A percentile compares a stretch with the other conserved stretches of the same genome.
phyloP scores from a whole-genome alignment of 257 asterid genomes.

The Nicotiana otophora region DNA sequence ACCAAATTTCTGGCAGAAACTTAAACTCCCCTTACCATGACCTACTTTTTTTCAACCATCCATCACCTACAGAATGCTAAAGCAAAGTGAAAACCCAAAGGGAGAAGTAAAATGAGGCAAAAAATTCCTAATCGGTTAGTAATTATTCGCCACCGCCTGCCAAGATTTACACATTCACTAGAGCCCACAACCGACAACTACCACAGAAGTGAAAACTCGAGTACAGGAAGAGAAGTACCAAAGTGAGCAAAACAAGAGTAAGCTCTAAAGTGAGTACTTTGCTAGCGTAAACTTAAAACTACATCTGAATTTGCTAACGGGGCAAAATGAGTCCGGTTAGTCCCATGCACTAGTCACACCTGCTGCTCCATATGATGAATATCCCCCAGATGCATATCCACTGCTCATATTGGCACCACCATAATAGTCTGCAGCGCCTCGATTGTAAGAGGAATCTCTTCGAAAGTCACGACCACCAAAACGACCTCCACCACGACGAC shows the following conservation, averaged over 20 bases:
- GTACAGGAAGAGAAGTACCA: not conserved
- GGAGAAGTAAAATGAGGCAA: conserved; percentile 17
- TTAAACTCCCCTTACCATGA: conserved; percentile 23
- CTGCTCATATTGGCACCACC: conserved; percentile 33
- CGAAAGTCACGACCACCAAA: conserved; percentile 85
- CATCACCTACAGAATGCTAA: conserved; percentile 9
- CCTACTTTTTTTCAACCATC: conserved; percentile 5
- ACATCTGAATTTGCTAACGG: conserved; percentile 7
- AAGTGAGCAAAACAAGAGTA: conserved; percentile 1
- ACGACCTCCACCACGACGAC: conserved; percentile 68
- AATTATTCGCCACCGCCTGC: conserved; percentile 17
- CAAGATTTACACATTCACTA: not conserved
- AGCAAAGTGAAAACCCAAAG: conserved; percentile 9
- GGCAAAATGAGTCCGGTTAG: conserved; percentile 20
- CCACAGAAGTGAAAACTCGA: not conserved
- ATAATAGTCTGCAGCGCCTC: conserved; percentile 54
- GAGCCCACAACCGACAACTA: not conserved
- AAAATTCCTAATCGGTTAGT: conserved; percentile 31
- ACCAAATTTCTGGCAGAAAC: conserved; percentile 27
- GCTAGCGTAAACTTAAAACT: conserved; percentile 7
- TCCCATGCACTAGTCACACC: conserved; percentile 81
- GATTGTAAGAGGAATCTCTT: conserved; percentile 41
- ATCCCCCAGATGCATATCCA: conserved; percentile 36
- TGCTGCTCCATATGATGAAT: conserved; percentile 52
- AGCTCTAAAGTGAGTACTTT: conserved; percentile 12